Base-by-base conservation (phyloP, 1,284 basidiomycete genomes). In the Ceratobasidium sp. region DNA sequence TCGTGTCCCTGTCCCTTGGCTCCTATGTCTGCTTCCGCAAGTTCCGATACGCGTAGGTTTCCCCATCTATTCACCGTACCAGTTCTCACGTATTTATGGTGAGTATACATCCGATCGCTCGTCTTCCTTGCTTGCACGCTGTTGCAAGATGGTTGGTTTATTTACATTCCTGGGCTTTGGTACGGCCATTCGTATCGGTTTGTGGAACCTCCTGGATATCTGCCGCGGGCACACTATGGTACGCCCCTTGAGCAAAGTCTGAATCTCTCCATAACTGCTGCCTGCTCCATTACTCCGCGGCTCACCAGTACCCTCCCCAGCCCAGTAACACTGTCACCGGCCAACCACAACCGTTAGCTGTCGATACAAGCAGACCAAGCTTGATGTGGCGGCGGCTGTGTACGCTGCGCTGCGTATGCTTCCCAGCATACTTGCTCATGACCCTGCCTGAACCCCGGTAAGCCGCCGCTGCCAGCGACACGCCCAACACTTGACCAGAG, bases 61-160 rank as follows among this genome's bases (percentile, higher is more conserved):
- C 58, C 41, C 65, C 14, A 31, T 54, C 1, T 29, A 41, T 43
- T 64, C 58, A 68, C 41, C 63, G 46, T 22, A 39, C n/a, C 27
- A 39, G 6, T 76, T 39, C 80, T 16, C 80, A 48, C 22, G 27
- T 37, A 59, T n/a, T 31, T 14, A 1, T 77, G 94, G 94, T 79
- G 92, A 95, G 80, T 98, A 96, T 81, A 87, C 93, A 0, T 84
- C 86, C 0, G 88, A 81, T 93, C 48, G 87, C 92, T 0, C 41
- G 86, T 93, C 62, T 95, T 92, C 81, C 93, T 99, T 86, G 95
- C 96, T 39, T 93, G 95, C 81, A 96, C 96, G 1, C 93, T 98
- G 94, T 22, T 98, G 97, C 82, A 99, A 99, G 84, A 97, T 99
- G 85, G 98, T 98, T 79, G 98, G 98, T 63, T 86, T 99, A 73